Evolutionary conservation across 208 protist species (phyloP).

Genomic region (Acanthamoeba lugdunensis): DNA sequence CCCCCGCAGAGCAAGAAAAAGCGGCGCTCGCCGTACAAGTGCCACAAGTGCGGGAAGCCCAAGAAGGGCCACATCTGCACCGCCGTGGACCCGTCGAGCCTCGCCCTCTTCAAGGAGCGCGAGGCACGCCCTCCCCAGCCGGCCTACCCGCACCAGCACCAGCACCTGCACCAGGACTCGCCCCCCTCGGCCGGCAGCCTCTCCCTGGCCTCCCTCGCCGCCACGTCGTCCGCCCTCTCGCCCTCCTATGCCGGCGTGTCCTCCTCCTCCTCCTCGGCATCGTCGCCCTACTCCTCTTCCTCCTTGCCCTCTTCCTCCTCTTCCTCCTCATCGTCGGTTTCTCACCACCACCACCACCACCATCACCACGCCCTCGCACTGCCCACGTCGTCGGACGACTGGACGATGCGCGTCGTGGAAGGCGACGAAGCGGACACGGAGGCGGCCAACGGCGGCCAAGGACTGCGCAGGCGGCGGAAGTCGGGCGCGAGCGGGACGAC

Average conservation of each 20-base stretch:
- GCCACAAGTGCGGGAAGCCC: slow-evolving; percentile 71
- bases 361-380: neutral
- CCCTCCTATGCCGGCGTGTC: neutral
- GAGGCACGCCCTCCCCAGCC: slow-evolving; percentile 14
- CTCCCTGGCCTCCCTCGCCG: neutral
- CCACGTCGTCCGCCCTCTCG: neutral
- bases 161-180: no score
- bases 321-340: neutral
- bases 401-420: no score
- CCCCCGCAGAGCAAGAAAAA: slow-evolving; percentile 50
- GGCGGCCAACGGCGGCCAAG: no score
- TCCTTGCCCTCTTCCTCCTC: neutral
- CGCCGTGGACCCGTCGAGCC: slow-evolving; percentile 4
- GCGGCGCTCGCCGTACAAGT: slow-evolving; percentile 50
- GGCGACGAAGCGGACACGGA: no score
- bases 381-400: neutral
- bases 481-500: no score
- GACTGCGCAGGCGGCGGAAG: no score
- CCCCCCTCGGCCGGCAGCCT: neutral
- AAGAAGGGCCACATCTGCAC: slow-evolving; percentile 74
- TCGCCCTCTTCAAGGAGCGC: slow-evolving; percentile 56
- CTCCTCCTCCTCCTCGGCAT: neutral
- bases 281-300: neutral
- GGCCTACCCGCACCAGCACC: neutral
- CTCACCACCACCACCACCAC: neutral